phyloP scores from a whole-genome alignment of 1,284 basidiomycete species.

The Trichosporon ovoides region DNA sequence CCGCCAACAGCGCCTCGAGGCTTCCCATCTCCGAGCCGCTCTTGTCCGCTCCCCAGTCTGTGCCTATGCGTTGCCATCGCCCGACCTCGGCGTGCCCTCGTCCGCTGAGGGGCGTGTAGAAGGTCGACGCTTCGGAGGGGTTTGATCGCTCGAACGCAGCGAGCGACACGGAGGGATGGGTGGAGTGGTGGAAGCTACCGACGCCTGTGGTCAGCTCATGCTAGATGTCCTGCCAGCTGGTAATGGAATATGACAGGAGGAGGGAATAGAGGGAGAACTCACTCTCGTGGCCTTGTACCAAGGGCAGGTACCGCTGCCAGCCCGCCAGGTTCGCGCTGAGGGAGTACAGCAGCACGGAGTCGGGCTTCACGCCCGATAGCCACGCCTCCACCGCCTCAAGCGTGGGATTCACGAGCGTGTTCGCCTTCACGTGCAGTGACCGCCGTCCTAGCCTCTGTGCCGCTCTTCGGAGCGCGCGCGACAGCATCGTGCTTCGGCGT shows the following conservation, averaged over 20 bases:
- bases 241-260: not conserved
- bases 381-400: not conserved
- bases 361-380: not conserved
- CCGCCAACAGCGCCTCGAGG: conserved; percentile 21
- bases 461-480: not conserved
- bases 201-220: not conserved
- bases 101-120: conserved; percentile 28
- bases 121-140: not conserved
- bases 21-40: conserved; percentile 33
- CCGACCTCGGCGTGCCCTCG: conserved; percentile 40
- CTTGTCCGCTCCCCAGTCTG: conserved; percentile 29
- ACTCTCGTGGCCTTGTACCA: not conserved
- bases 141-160: not conserved
- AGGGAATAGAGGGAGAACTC: not conserved
- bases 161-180: not conserved
- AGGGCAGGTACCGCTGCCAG: not conserved
- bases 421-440: not conserved
- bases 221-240: too few species aligned
- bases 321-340: not conserved
- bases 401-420: not conserved
- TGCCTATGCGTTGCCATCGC: conserved; percentile 34
- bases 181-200: conserved; percentile 3
- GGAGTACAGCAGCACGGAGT: not conserved
- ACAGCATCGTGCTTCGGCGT: too few species aligned
- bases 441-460: not conserved